Conservation (phyloP, 2,329 filamentous ascomycete species). For the Exophiala xenobiotica region DNA sequence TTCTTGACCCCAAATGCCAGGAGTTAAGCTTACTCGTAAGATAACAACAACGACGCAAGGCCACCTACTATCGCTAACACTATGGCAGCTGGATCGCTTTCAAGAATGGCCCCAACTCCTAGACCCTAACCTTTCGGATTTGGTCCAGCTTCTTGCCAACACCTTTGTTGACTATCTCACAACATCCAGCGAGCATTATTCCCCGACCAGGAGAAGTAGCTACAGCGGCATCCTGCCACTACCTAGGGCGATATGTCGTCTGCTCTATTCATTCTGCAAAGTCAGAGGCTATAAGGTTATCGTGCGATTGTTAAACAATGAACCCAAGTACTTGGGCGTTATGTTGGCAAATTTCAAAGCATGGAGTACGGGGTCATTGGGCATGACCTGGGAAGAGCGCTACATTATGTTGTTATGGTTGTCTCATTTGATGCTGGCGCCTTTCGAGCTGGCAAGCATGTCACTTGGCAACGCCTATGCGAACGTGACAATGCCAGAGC, state of each 20-base stretch:
- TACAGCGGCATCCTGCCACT: constrained; percentile 50
- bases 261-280: constrained; percentile 92
- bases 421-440: constrained; percentile 76
- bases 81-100: constrained; percentile 71
- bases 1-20: constrained; percentile 13
- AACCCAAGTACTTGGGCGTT: constrained; percentile 78
- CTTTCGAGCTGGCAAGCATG: constrained; percentile 86
- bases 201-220: constrained; percentile 34
- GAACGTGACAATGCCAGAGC: constrained; percentile 34
- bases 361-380: constrained; percentile 27
- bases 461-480: constrained; percentile 48
- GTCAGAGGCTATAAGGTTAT: constrained; percentile 91
- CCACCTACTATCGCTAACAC: constrained; percentile 11
- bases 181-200: constrained; percentile 30
- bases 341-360: constrained; percentile 55
- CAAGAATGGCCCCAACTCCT: constrained; percentile 94
- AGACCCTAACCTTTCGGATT: constrained; percentile 74
- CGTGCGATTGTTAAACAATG: constrained; percentile 84
- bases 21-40: constrained; percentile 28
- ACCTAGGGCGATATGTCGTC: constrained; percentile 69
- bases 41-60: neutral
- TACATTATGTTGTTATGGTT: constrained; percentile 89
- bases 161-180: constrained; percentile 59
- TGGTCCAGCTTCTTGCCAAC: constrained; percentile 72
- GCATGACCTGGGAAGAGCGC: constrained; percentile 78